phyloP scores from a whole-genome alignment of 768 basidiomycete species.

The Boletales sp. region DNA sequence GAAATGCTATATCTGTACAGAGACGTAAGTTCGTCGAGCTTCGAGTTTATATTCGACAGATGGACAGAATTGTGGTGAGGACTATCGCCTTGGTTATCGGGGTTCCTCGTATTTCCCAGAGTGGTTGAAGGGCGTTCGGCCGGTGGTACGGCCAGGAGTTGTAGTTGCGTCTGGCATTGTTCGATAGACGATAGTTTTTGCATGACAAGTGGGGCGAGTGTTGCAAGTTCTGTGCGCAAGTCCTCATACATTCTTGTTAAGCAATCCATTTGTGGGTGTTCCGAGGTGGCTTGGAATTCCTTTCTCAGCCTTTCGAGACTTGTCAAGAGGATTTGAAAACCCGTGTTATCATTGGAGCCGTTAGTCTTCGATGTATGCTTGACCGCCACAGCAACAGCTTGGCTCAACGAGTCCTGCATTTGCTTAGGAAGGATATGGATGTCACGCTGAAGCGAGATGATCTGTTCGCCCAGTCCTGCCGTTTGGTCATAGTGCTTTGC shows the following conservation, averaged over 20 bases:
- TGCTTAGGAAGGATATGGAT: slow-evolving; percentile 28
- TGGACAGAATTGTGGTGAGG: slow-evolving; percentile 11
- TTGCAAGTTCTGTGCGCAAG: slow-evolving; percentile 37
- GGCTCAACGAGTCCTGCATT: slow-evolving; percentile 14
- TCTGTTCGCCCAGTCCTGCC: slow-evolving; percentile 30
- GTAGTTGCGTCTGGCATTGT: slow-evolving; percentile 19
- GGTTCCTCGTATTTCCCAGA: slow-evolving; percentile 6
- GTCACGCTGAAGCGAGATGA: slow-evolving; percentile 31
- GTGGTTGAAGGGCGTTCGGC: not conserved
- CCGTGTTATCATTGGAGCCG: not conserved
- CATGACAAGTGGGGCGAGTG: slow-evolving; percentile 35
- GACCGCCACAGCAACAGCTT: not conserved
- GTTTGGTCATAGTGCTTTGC: slow-evolving; percentile 36
- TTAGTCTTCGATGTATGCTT: slow-evolving; percentile 2
- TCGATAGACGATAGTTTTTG: slow-evolving; percentile 32
- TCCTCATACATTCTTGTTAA: slow-evolving; percentile 37
- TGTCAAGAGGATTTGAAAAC: slow-evolving; percentile 6
- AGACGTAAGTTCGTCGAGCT: slow-evolving; percentile 37
- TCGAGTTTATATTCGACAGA: slow-evolving; percentile 30
- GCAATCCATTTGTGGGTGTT: slow-evolving; percentile 12
- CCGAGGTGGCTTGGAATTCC: slow-evolving; percentile 7
- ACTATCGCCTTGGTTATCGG: slow-evolving; percentile 9
- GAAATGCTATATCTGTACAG: slow-evolving; percentile 10
- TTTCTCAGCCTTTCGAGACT: slow-evolving; percentile 18
- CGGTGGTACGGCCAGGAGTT: slow-evolving; percentile 13